These are phyloP conservation scores for Aureobasidium melanogenum DNA, from an alignment of 2,329 filamentous ascomycete species.

Conservation along the genomic window DNA sequence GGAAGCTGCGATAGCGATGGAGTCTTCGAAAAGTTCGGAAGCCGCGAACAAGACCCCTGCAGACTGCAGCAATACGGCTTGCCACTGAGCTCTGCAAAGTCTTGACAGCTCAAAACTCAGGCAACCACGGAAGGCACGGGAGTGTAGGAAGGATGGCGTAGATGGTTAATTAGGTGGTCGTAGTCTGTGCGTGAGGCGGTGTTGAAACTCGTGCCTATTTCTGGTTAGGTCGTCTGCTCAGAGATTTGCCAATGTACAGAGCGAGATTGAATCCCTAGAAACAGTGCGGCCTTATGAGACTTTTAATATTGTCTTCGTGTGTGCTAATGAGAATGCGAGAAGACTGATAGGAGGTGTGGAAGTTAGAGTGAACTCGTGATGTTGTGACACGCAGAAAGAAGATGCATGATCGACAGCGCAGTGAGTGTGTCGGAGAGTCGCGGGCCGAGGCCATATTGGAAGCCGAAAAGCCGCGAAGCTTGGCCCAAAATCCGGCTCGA, in stretches of 20 bases:
- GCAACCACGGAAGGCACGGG: slow-evolving; percentile 4
- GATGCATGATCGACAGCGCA: background rate
- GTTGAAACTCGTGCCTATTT: slow-evolving; percentile 6
- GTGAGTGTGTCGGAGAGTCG: too few relatives aligned
- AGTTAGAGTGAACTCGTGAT: background rate
- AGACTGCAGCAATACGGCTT: background rate
- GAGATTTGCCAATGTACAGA: slow-evolving; percentile 6
- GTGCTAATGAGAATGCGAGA: background rate
- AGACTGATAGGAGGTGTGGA: background rate
- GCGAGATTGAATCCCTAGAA: background rate
- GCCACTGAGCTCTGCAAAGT: background rate
- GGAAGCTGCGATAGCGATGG: background rate
- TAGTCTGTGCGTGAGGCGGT: slow-evolving; percentile 7
- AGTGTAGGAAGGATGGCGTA: background rate
- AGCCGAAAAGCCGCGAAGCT: background rate
- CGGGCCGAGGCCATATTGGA: background rate
- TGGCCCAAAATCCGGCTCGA: background rate
- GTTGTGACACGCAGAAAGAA: background rate
- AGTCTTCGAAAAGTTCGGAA: background rate
- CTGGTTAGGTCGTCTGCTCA: background rate
- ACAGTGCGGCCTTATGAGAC: background rate
- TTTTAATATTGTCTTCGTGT: too few relatives aligned
- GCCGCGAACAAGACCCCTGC: background rate
- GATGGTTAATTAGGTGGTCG: background rate
- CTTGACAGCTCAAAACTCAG: background rate